Base-by-base conservation (phyloP, 1,284 basidiomycete genomes). In the Trichosporon sp. region DNA sequence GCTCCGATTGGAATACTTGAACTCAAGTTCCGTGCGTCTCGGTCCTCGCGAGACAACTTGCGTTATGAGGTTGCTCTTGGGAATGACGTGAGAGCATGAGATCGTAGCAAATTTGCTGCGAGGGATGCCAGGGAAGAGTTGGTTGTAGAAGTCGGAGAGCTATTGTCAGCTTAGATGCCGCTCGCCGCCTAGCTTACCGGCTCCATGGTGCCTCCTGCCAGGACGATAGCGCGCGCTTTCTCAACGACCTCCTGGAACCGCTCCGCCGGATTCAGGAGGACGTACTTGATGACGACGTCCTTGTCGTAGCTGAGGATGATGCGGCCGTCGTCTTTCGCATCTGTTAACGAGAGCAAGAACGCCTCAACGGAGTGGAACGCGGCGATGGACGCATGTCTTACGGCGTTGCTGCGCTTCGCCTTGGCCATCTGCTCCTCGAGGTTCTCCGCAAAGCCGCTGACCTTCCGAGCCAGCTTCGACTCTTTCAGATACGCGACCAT, bases 191-290 rank as follows among this genome's bases (percentile, higher is more conserved):
- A 13, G 70, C 83, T 63, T 71, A 94, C 91, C 8, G 95, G 95
- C 40, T 92, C 93, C 95, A 99, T 98, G 0, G 95, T 99, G 2
- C 95, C 95, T 9, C 95, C 95, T 0, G 95, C 94, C 14, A 99
- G 82, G 25, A 99, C 82, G 8, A 99, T 88, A 1, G 89, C 86
- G 34, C 92, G 83, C 0, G 94, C 92, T 56, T 85, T 82, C 25
- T 91, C 86, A 1, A 93, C 86, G 1, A 99, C 85, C 33, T 91
- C 89, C 60, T 84, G 83, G 77, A 99, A 99, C 63, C 88, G 85
- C 16, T 92, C 89, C 1, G 91, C 86, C 0, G 95, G 95, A 73
- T 99, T 96, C n/a, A 99, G 85, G 34, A 95, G 87, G 69, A 97
- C 90, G 74, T 97, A 99, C 72, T 91, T 93, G 61, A 98, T 82